A percentile compares a stretch with the other conserved stretches of the same genome.
Evolutionary conservation across 345 rosid genomes (phyloP).

Genomic region (Kernera saxatilis): DNA sequence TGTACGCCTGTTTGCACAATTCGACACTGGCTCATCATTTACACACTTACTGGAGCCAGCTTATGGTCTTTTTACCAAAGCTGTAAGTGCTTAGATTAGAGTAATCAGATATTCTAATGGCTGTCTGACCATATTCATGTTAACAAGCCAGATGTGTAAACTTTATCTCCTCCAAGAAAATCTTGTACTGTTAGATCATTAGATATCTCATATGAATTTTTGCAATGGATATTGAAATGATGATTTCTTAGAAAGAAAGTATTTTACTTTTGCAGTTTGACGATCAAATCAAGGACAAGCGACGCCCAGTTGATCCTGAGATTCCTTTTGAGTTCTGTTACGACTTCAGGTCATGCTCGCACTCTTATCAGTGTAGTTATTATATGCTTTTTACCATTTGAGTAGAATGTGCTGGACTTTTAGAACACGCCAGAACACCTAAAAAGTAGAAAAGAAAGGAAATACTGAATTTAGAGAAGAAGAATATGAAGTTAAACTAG

Average conservation of each 20-base stretch:
- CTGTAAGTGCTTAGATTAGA: conserved; percentile 38
- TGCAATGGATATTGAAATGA: not conserved
- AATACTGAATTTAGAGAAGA: not conserved
- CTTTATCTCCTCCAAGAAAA: not conserved
- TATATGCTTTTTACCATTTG: not conserved
- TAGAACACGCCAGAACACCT: not conserved
- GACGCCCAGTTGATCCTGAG: conserved; percentile 22
- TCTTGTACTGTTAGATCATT: not conserved
- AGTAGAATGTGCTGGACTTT: not conserved
- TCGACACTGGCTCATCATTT: conserved; percentile 87
- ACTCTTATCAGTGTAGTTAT: conserved; percentile 1
- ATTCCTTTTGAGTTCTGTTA: conserved; percentile 82
- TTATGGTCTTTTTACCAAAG: conserved; percentile 48
- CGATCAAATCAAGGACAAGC: conserved; percentile 35
- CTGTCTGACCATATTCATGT: not conserved
- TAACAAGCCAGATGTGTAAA: not conserved
- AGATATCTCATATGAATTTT: not conserved
- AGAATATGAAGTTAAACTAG: not conserved
- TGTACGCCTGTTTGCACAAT: conserved; percentile 48
- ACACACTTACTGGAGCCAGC: conserved; percentile 79
- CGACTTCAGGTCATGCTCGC: conserved; percentile 9
- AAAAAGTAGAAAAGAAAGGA: not conserved
- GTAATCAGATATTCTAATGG: not conserved
- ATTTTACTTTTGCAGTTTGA: conserved; percentile 52
- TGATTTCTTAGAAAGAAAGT: not conserved